Evolutionary conservation across 2,329 filamentous ascomycete genomes (phyloP), one percentile per base, ranked within the genome.

Genomic region (Trichoderma sp.): DNA sequence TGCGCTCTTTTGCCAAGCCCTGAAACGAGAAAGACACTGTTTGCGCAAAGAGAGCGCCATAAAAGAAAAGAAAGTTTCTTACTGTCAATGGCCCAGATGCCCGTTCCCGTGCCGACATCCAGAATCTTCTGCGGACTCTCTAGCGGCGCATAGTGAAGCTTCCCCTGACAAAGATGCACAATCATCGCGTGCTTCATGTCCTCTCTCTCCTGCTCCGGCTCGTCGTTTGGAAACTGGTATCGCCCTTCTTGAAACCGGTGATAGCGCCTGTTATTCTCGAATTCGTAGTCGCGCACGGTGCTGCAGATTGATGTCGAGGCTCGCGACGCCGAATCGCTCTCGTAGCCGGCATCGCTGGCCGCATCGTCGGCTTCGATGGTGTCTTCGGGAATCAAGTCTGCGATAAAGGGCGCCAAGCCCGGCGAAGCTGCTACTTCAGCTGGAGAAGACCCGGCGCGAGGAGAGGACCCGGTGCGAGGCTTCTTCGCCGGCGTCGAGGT

Each of bases 31-130:
- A 56, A n/a, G n/a, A 11, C 19, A 56, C 40, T 3, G 16, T 10
- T 29, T 21, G 31, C 35, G 4, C 1, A 43, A 3, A 5, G 4
- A 29, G 33, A 37, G 0, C 4, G 27, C 16, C 1, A 0, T 14
- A 14, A 35, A 55, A 35, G 21, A 3, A 35, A 21, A 27, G 24
- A 19, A 14, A 29, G 31, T 19, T 43, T 19, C 76, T 56, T 16
- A 79, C 78, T 77, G 55, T 82, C 80, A 60, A 87, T 83, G 0
- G 85, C 83, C 84, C 85, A 87, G 2, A 73, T 77, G 70, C 70
- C 72, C 14, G 68, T 70, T 1, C 62, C 79, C 71, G 70, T 77
- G 78, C 82, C 83, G 33, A 84, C 70, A 70, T 85, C 83, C 24
- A 83, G 74, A 4, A 84, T 73, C 64, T 73, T 74, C 58, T 83